These are phyloP conservation scores for Stephania japonica DNA, from an alignment of 164 flowering plant species.

Conservation along the genomic window DNA sequence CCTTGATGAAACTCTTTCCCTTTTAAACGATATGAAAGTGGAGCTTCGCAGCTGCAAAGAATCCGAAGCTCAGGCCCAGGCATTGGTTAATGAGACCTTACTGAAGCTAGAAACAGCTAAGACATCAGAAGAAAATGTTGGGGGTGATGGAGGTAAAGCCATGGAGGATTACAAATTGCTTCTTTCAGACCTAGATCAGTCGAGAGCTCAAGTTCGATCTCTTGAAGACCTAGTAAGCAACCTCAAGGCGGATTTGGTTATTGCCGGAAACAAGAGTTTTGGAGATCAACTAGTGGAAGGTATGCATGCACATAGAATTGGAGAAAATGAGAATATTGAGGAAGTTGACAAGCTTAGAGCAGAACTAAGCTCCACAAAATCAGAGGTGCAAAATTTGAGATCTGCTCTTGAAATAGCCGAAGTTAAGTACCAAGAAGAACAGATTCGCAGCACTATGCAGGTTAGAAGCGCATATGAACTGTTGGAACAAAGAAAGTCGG, in stretches of 20 bases:
- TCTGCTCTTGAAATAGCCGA: slow-evolving; percentile 53
- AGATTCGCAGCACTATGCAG: slow-evolving; percentile 31
- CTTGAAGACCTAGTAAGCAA: slow-evolving; percentile 53
- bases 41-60: slow-evolving; percentile 49
- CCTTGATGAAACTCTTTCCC: slow-evolving; percentile 38
- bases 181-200: slow-evolving; percentile 52
- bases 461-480: slow-evolving; percentile 43
- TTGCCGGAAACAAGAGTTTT: slow-evolving; percentile 7
- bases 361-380: slow-evolving; percentile 32
- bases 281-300: slow-evolving; percentile 4
- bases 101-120: slow-evolving; percentile 59
- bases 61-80: slow-evolving; percentile 65
- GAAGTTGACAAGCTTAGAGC: slow-evolving; percentile 27
- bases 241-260: slow-evolving; percentile 32
- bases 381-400: slow-evolving; percentile 41
- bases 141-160: slow-evolving; percentile 38
- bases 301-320: background rate
- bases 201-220: slow-evolving; percentile 38
- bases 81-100: slow-evolving; percentile 46
- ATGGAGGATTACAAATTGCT: slow-evolving; percentile 38
- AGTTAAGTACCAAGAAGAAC: slow-evolving; percentile 47
- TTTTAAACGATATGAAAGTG: slow-evolving; percentile 49
- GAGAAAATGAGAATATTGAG: slow-evolving; percentile 9
- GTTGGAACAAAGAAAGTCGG: slow-evolving; percentile 38
- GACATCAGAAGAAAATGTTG: slow-evolving; percentile 40